These are phyloP conservation scores for Penicillium taxi DNA, from an alignment of 495 filamentous ascomycete species.

Conservation along the genomic window DNA sequence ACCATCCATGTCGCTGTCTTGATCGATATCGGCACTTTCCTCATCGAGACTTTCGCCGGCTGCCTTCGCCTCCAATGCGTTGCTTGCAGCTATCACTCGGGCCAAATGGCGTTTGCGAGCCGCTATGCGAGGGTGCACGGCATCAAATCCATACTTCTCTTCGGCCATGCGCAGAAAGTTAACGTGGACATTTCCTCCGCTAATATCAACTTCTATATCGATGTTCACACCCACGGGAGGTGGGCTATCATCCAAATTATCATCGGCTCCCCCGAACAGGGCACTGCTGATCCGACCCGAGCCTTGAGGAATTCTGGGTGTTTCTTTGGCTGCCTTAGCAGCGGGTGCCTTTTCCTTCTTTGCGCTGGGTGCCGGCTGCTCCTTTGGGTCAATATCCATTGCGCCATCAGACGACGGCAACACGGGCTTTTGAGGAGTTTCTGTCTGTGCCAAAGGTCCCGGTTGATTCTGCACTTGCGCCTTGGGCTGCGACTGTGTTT, in stretches of 20 bases:
- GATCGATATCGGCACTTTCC: conserved; percentile 38
- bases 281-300: conserved; percentile 60
- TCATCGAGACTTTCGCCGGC: conserved; percentile 61
- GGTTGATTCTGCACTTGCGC: conserved; percentile 12
- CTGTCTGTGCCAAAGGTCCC: conserved; percentile 9
- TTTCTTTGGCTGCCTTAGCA: conserved; percentile 43
- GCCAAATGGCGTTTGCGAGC: conserved; percentile 75
- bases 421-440: conserved; percentile 13
- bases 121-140: conserved; percentile 81
- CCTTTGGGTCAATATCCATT: conserved; percentile 36
- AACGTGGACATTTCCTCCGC: conserved; percentile 77
- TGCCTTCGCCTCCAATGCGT: conserved; percentile 60
- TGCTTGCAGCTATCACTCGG: conserved; percentile 76
- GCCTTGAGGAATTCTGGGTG: conserved; percentile 51
- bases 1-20: conserved; percentile 54
- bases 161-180: conserved; percentile 93
- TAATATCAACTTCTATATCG: conserved; percentile 70
- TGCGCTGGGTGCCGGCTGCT: conserved; percentile 11
- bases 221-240: conserved; percentile 66
- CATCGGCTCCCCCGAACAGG: conserved; percentile 41
- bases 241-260: conserved; percentile 28
- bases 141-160: conserved; percentile 88
- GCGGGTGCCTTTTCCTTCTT: conserved; percentile 36
- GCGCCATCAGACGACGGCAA: conserved; percentile 17
- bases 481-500: conserved; percentile 12